Evolutionary conservation across 1,139 yeast species (phyloP).

Genomic region (Suhomyces choctaworum): DNA sequence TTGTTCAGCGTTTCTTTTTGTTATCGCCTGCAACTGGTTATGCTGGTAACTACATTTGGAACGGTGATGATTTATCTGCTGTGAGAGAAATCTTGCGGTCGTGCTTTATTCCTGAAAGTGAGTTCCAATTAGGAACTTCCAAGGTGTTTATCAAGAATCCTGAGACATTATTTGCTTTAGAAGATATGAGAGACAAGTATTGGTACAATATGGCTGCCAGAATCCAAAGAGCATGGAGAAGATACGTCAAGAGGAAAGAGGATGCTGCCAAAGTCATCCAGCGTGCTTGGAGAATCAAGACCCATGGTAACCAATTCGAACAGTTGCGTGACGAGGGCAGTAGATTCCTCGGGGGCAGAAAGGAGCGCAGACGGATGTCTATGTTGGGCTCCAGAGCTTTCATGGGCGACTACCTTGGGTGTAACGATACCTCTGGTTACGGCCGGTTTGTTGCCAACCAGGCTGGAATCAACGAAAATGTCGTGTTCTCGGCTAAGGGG

Average conservation of each 20-base stretch:
- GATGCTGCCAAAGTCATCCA: constrained; percentile 88
- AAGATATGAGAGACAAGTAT: constrained; percentile 93
- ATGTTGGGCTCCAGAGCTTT: constrained; percentile 88
- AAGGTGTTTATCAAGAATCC: constrained; percentile 96
- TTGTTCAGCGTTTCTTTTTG: constrained; percentile 92
- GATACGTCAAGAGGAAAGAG: constrained; percentile 74
- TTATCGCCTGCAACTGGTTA: constrained; percentile 89
- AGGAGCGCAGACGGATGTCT: constrained; percentile 89
- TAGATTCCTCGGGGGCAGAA: constrained; percentile 64
- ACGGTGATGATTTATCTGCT: constrained; percentile 82
- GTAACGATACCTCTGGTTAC: constrained; percentile 69
- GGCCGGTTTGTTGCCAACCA: constrained; percentile 71
- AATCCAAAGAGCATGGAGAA: constrained; percentile 96
- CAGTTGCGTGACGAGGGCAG: constrained; percentile 85
- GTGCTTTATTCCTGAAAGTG: constrained; percentile 75
- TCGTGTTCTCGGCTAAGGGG: constrained; percentile 79
- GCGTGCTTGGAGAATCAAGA: constrained; percentile 77
- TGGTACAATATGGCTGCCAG: constrained; percentile 99
- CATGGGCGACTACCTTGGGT: constrained; percentile 89
- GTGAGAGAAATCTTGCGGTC: constrained; percentile 75
- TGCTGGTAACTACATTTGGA: constrained; percentile 98
- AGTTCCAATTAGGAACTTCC: constrained; percentile 91
- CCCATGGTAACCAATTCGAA: constrained; percentile 79
- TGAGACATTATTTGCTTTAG: constrained; percentile 92
- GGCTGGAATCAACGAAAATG: constrained; percentile 66